Evolutionary conservation across 1,284 basidiomycete genomes (phyloP).

Genomic region (Ustilago cynodontis): DNA sequence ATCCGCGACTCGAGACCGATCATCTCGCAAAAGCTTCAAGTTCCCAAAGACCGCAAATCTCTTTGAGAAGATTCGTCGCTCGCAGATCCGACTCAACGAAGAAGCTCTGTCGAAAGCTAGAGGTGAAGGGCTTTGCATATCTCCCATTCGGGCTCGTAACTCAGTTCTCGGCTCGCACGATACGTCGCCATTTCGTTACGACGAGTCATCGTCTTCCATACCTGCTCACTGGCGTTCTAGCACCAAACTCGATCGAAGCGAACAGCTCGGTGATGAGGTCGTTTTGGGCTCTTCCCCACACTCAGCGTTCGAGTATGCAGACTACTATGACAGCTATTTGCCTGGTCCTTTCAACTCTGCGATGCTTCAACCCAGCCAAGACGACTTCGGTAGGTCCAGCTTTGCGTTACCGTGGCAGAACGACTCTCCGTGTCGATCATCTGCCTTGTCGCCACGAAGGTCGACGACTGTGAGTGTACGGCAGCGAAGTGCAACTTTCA

Average conservation of each 20-base stretch:
- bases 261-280: not conserved
- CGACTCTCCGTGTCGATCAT: constrained; percentile 26
- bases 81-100: constrained; percentile 34
- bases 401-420: constrained; percentile 16
- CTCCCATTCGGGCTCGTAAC: not conserved
- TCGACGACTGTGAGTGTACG: constrained; percentile 13
- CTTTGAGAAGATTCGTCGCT: constrained; percentile 28
- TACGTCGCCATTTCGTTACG: not conserved
- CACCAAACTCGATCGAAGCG: not conserved
- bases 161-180: not conserved
- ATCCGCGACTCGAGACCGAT: not conserved
- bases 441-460: constrained; percentile 28
- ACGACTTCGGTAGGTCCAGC: not conserved
- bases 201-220: constrained; percentile 5
- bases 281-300: constrained; percentile 21
- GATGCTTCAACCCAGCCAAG: not conserved
- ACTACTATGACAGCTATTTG: constrained; percentile 22
- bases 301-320: constrained; percentile 37
- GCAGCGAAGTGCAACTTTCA: constrained; percentile 31
- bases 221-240: constrained; percentile 31
- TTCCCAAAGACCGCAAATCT: constrained; percentile 27
- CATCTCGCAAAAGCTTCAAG: constrained; percentile 13
- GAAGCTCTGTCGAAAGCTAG: constrained; percentile 24
- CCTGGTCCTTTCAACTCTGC: not conserved
- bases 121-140: not conserved